phyloP scores from a whole-genome alignment of 495 filamentous ascomycete species.

The Ascodesmis nigricans region DNA sequence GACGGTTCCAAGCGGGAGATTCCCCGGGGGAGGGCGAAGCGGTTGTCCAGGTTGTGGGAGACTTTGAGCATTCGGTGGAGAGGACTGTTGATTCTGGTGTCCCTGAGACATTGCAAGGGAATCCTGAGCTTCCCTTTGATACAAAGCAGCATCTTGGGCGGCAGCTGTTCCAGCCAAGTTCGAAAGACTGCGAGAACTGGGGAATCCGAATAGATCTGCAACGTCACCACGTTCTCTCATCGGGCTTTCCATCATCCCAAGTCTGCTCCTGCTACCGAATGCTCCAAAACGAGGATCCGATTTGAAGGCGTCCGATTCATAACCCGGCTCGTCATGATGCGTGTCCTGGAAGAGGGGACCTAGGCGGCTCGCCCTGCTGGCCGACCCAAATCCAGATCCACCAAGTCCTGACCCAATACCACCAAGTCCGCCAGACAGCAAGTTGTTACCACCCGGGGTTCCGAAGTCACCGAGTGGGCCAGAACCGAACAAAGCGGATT shows the following conservation, averaged over 20 bases:
- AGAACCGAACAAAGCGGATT: slow-evolving; percentile 38
- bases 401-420: slow-evolving; percentile 31
- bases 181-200: slow-evolving; percentile 23
- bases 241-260: slow-evolving; percentile 37
- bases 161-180: slow-evolving; percentile 23
- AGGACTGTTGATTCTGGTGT: slow-evolving; percentile 15
- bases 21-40: slow-evolving; percentile 15
- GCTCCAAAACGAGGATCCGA: slow-evolving; percentile 26
- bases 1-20: slow-evolving; percentile 23
- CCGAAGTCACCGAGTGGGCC: slow-evolving; percentile 39
- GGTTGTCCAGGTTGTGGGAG: slow-evolving; percentile 11
- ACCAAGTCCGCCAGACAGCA: slow-evolving; percentile 27
- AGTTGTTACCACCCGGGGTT: slow-evolving; percentile 36
- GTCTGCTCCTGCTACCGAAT: slow-evolving; percentile 27
- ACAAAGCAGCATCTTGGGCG: slow-evolving; percentile 23
- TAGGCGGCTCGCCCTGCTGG: slow-evolving; percentile 51
- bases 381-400: slow-evolving; percentile 33
- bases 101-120: slow-evolving; percentile 9
- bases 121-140: slow-evolving; percentile 20
- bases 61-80: slow-evolving; percentile 9
- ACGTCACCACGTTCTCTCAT: slow-evolving; percentile 33
- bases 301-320: slow-evolving; percentile 25
- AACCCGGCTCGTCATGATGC: slow-evolving; percentile 29
- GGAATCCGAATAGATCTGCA: slow-evolving; percentile 33
- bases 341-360: slow-evolving; percentile 83